Base-by-base conservation (phyloP, 306 rosid genomes). In the Prunus armeniaca region DNA sequence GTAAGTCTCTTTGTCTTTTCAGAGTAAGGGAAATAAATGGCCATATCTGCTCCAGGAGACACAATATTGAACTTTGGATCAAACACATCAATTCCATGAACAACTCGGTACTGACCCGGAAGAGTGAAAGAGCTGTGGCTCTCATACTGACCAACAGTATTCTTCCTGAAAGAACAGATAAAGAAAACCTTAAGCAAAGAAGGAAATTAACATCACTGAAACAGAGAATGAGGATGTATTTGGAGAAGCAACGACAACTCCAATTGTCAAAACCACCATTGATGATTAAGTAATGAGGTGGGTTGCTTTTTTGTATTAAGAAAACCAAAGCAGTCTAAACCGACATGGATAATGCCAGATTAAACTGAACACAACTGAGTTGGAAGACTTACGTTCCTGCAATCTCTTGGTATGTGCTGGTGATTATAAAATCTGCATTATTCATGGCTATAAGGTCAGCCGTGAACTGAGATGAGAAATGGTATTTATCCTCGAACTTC, bases 41-140 rank as follows among this genome's bases (percentile, higher is more conserved):
- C 9, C 95, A 84, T 83, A 80, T 92, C 98, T 46, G 98, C 97
- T 82, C 98, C 98, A 66, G 98, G 98, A 79, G 98, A 95, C 81
- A 95, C 96, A 22, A 90, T 95, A 77, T 95, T 92, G 87, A 95
- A 95, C 97, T 95, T 95, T 71, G 98, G 97, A 84, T 95, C 99
- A 81, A 95, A 92, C 76, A 92, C 97, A 88, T 95, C 86, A 83
- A 95, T 89, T 66, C 99, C 99, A 55, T 95, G 97, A 74, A 95
- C 97, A 72, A 95, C 99, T 82, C 96, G 88, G 32, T 92, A 95
- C 14, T 89, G 90, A 69, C 96, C 93, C 17, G 97, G 97, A 82
- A 95, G 97, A 73, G 97, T 95, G 81, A 92, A 95, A 56, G 91
- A 84, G 58, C 84, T 46, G 85, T 92, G 98, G 87, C 96, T 95